Evolutionary conservation across 208 protist genomes (phyloP).

Genomic region (Phytomonas francai): DNA sequence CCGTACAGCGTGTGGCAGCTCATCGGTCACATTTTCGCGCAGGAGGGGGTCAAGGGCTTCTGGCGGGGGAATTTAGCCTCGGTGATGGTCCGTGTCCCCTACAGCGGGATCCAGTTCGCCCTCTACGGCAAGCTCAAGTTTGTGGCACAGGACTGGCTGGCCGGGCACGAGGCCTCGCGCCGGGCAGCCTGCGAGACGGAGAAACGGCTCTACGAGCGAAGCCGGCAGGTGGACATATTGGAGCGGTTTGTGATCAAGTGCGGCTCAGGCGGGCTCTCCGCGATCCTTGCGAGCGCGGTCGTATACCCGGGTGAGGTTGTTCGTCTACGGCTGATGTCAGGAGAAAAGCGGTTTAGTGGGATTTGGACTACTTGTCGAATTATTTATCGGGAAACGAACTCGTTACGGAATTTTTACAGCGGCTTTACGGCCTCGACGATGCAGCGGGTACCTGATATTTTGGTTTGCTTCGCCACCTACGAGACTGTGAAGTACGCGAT

Average conservation of each 20-base stretch:
- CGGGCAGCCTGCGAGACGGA: background rate
- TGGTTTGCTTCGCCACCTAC: constrained; percentile 83
- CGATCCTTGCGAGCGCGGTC: constrained; percentile 61
- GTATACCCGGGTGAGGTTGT: constrained; percentile 86
- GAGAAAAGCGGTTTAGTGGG: constrained; percentile 53
- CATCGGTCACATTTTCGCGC: constrained; percentile 31
- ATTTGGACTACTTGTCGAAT: constrained; percentile 47
- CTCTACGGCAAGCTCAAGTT: constrained; percentile 80
- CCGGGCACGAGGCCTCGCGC: background rate
- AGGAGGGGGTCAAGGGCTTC: constrained; percentile 69
- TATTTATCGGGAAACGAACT: constrained; percentile 73
- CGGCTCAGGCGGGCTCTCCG: constrained; percentile 75
- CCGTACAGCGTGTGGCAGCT: constrained; percentile 34
- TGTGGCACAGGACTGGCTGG: constrained; percentile 55
- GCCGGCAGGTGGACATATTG: constrained; percentile 18
- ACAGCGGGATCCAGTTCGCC: constrained; percentile 84
- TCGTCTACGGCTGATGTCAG: constrained; percentile 84
- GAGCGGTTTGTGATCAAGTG: constrained; percentile 85
- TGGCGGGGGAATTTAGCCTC: constrained; percentile 87
- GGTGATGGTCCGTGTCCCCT: constrained; percentile 85
- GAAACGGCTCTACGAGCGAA: background rate
- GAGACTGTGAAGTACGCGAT: constrained; percentile 82
- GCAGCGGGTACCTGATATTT: constrained; percentile 83
- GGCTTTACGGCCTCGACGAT: constrained; percentile 76
- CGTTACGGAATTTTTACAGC: constrained; percentile 76